A percentile compares a stretch with the other conserved stretches of the same genome.
Evolutionary conservation across 2,329 filamentous ascomycete genomes (phyloP).

Genomic region (Bipolaris oryzae): DNA sequence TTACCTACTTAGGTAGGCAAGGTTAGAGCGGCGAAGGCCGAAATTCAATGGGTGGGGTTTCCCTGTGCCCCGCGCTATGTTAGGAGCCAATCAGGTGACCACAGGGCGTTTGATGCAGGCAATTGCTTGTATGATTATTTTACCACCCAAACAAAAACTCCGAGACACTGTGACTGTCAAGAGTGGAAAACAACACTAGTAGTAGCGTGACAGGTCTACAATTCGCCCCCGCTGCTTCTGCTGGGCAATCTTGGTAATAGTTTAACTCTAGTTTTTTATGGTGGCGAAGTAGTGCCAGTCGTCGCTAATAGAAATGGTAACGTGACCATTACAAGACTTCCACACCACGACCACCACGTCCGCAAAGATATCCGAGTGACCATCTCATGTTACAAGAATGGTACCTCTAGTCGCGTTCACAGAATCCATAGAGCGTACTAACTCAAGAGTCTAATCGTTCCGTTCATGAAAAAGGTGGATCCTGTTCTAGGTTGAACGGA

Average conservation of each 20-base stretch:
- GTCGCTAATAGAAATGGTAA: no score
- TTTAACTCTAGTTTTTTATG: no score
- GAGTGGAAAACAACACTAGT: not conserved
- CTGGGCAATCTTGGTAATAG: no score
- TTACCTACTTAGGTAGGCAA: slow-evolving; percentile 17
- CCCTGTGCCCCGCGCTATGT: slow-evolving; percentile 8
- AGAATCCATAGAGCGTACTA: no score
- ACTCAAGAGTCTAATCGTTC: not conserved
- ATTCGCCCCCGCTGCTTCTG: no score
- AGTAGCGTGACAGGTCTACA: no score
- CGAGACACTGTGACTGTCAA: not conserved
- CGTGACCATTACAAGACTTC: no score
- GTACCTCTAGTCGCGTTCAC: no score
- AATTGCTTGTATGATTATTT: not conserved
- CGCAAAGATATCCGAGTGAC: no score
- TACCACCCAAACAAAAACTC: not conserved
- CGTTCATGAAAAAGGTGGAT: slow-evolving; percentile 6
- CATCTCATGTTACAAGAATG: no score
- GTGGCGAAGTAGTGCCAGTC: no score
- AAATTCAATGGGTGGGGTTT: slow-evolving; percentile 16
- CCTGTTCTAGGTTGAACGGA: slow-evolving; percentile 1
- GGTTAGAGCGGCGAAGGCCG: slow-evolving; percentile 16
- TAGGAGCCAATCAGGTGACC: slow-evolving; percentile 3
- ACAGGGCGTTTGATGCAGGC: not conserved
- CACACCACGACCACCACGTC: no score